Conservation (phyloP, 495 filamentous ascomycete genomes). For the Lentithecium fluviatile region DNA sequence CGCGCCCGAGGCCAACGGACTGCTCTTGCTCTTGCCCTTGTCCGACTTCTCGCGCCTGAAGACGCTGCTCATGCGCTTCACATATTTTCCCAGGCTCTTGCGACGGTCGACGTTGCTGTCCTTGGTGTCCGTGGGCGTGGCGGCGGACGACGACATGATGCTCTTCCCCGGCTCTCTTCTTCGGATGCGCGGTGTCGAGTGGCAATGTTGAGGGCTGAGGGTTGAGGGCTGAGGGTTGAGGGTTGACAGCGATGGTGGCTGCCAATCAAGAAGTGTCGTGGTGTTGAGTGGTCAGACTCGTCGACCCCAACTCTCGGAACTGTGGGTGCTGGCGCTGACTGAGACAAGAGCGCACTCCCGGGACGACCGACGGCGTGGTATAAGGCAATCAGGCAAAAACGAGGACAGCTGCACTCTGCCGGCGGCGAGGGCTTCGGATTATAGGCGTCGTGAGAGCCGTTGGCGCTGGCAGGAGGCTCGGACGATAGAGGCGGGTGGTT, state of each 20-base stretch:
- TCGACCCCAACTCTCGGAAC: conserved; percentile 4
- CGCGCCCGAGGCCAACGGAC: conserved; percentile 4
- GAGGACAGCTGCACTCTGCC: not conserved
- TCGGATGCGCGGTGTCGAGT: too few relatives aligned
- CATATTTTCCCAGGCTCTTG: conserved; percentile 34
- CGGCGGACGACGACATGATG: not conserved
- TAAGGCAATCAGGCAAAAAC: conserved; percentile 12
- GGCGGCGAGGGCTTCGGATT: too few relatives aligned
- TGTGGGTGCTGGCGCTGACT: conserved; percentile 6
- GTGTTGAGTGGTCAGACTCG: conserved; percentile 24
- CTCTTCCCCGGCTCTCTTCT: not conserved
- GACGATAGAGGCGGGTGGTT: not conserved
- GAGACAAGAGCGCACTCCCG: conserved; percentile 32
- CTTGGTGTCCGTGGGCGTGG: conserved; percentile 9
- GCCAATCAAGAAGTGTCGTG: not conserved
- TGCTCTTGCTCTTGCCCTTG: conserved; percentile 14
- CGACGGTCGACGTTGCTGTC: conserved; percentile 12
- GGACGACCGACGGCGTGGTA: conserved; percentile 28
- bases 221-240: too few relatives aligned
- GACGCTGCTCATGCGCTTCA: conserved; percentile 34
- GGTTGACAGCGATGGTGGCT: too few relatives aligned
- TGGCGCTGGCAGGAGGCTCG: too few relatives aligned
- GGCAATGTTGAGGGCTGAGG: too few relatives aligned
- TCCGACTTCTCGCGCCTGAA: conserved; percentile 29
- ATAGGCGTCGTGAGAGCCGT: too few relatives aligned